Evolutionary conservation across 495 filamentous ascomycete genomes (phyloP).

Genomic region (Rostrohypoxylon terebratum): DNA sequence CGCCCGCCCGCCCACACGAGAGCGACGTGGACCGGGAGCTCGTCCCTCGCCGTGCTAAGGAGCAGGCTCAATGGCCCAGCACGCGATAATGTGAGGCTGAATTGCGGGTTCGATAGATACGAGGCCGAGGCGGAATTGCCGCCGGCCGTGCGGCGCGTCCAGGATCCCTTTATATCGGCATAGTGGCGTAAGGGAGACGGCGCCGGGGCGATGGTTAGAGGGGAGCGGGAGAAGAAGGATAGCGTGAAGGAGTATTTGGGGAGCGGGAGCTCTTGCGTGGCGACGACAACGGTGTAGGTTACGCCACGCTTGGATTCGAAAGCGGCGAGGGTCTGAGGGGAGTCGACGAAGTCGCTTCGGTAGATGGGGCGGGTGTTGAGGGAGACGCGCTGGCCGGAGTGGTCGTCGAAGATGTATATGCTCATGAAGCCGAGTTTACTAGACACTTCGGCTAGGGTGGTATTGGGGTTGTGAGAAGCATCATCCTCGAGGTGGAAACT

Average conservation of each 20-base stretch:
- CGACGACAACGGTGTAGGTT: slow-evolving; percentile 81
- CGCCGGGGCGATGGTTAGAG: slow-evolving; percentile 70
- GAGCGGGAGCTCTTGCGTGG: slow-evolving; percentile 79
- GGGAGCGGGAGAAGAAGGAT: slow-evolving; percentile 75
- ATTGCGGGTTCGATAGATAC: slow-evolving; percentile 90
- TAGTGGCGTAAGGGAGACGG: slow-evolving; percentile 67
- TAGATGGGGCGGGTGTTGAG: slow-evolving; percentile 73
- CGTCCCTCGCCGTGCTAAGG: slow-evolving; percentile 68
- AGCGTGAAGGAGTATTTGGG: slow-evolving; percentile 83
- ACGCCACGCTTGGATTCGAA: slow-evolving; percentile 70
- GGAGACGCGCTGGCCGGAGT: slow-evolving; percentile 76
- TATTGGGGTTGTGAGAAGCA: slow-evolving; percentile 38
- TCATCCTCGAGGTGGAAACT: background rate
- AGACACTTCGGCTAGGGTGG: slow-evolving; percentile 54
- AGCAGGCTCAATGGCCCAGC: slow-evolving; percentile 73
- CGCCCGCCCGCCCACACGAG: slow-evolving; percentile 80
- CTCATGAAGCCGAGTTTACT: slow-evolving; percentile 80
- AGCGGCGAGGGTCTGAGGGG: slow-evolving; percentile 87
- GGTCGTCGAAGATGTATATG: slow-evolving; percentile 78
- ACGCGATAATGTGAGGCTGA: slow-evolving; percentile 68
- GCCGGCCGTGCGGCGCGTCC: slow-evolving; percentile 83
- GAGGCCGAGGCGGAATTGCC: slow-evolving; percentile 80
- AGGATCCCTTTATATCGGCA: slow-evolving; percentile 67
- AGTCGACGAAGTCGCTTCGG: slow-evolving; percentile 88
- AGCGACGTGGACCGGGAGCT: slow-evolving; percentile 83